Evolutionary conservation across 2,329 filamentous ascomycete genomes (phyloP), one percentile per base, ranked within the genome.

Genomic region (Ophiostoma montium): DNA sequence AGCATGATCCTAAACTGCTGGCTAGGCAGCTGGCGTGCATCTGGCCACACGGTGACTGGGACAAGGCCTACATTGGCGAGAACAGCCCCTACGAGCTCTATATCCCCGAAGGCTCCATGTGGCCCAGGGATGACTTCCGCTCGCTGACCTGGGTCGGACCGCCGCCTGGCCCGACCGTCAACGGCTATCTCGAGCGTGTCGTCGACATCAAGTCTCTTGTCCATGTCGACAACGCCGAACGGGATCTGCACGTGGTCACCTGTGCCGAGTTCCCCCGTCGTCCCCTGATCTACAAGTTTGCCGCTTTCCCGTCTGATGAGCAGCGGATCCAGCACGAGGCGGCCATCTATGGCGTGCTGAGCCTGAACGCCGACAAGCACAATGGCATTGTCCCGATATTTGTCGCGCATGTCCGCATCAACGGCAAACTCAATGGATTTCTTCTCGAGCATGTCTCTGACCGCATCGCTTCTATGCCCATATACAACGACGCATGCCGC

Each of bases 1-100:
- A 12, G 5, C 23, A 1, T 7, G 1, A 6, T 7, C 5, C 3
- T 7, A 5, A 16, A 6, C 12, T 1, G 0, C 1, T 8, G 13
- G 5, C n/a, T 7, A 1, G 3, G 10, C 5, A 3, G 3, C 23
- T 42, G 6, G 8, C 13, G 1, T 1, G 8, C 41, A 32, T 19
- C 16, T 44, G 42, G 42, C 30, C 10, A 6, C 9, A 10, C 10
- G 42, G 42, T 10, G 27, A 44, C 16, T 44, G 42, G 42, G 5
- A 12, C 27, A 12, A 7, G 9, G 42, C 42, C 3, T 12, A 16
- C 8, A 5, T 44, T 9, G 3, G 9, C 30, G n/a, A 21, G 11
- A 5, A 16, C 27, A n/a, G n/a, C n/a, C n/a, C n/a, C n/a, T n/a
- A n/a, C n/a, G n/a, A n/a, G n/a, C n/a, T n/a, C n/a, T n/a, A n/a